These are phyloP conservation scores for Solanum habrochaites DNA, from an alignment of 257 asterid species.

Conservation along the genomic window DNA sequence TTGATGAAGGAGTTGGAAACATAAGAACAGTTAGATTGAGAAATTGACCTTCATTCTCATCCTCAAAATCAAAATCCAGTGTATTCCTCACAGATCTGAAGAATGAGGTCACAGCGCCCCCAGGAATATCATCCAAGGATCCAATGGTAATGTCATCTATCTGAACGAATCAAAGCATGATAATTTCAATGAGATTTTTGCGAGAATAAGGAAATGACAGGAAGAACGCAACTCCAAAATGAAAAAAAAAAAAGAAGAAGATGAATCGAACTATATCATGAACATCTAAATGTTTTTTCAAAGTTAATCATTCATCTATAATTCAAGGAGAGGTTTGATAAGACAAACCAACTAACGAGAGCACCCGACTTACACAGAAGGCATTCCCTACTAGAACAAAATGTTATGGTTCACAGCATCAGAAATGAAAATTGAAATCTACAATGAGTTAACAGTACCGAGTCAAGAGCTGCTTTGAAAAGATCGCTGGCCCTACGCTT, in stretches of 20 bases:
- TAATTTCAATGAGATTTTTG: not conserved
- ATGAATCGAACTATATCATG: not conserved
- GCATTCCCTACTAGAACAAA: not conserved
- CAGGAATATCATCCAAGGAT: conserved; percentile 92
- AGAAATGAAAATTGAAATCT: not conserved
- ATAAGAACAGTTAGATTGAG: not conserved
- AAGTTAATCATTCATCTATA: not conserved
- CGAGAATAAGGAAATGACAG: not conserved
- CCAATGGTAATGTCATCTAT: conserved; percentile 61
- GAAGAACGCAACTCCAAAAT: not conserved
- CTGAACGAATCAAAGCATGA: conserved; percentile 24
- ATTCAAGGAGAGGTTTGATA: not conserved
- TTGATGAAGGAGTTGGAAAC: not conserved
- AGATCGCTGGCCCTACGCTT: conserved; percentile 85
- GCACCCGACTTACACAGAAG: not conserved
- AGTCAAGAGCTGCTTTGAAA: conserved; percentile 75
- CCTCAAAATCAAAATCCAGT: conserved; percentile 82
- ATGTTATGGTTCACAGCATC: not conserved
- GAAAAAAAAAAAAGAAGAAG: not conserved
- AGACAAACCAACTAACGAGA: not conserved
- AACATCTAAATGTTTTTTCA: not conserved
- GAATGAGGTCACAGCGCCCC: conserved; percentile 62
- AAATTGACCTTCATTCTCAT: conserved; percentile 87
- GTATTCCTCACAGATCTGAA: conserved; percentile 72
- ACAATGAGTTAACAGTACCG: conserved; percentile 29